Evolutionary conservation across 2,329 filamentous ascomycete species (phyloP), one percentile per base, ranked within the genome.

Genomic region (Chrysoporthe puriensis): DNA sequence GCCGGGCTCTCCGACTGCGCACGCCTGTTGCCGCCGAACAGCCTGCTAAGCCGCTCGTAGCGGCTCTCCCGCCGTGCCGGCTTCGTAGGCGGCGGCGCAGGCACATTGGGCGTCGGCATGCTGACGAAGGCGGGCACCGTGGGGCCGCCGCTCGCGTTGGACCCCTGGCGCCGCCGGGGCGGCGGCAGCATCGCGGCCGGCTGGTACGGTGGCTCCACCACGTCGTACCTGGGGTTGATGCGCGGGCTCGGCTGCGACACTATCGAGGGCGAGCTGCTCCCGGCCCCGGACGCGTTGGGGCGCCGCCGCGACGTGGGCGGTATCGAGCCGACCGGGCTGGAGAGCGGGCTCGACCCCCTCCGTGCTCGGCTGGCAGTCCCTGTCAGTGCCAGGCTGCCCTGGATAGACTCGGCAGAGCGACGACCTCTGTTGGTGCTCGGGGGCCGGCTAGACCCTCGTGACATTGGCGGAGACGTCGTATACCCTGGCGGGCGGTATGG

Each of bases 381-480:
- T 11, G 50, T 58, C 8, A 46, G n/a, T 5, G 46, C 26, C 9
- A 63, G 14, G 2, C 44, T 54, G 46, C 44, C 63, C 13, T 48
- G 50, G 26, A 34, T 26, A 11, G 50, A 56, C 13, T 60, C 64
- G 43, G 32, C 71, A 11, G 77, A 78, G 26, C 71, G 70, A 34
- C 58, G n/a, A 71, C 61, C 62, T 64, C 66, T 63, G 72, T 63
- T 73, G 73, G 7, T 64, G 63, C 64, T 67, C 0, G 80, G 80
- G 63, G 82, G 78, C 11, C 78, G 75, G 54, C 83, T 83, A 0
- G 78, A 72, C 68, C 84, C 75, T 3, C 83, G 80, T 1, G 82
- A 82, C 81, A 86, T 84, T 5, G 84, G 83, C 69, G 84, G 80
- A 8, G 82, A 84, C 73, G 65, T 72, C 16, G 44, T 11, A 6